Evolutionary conservation across 441 rosid genomes (phyloP), one percentile per base, ranked within the genome.

Genomic region (Brassica hybrid): DNA sequence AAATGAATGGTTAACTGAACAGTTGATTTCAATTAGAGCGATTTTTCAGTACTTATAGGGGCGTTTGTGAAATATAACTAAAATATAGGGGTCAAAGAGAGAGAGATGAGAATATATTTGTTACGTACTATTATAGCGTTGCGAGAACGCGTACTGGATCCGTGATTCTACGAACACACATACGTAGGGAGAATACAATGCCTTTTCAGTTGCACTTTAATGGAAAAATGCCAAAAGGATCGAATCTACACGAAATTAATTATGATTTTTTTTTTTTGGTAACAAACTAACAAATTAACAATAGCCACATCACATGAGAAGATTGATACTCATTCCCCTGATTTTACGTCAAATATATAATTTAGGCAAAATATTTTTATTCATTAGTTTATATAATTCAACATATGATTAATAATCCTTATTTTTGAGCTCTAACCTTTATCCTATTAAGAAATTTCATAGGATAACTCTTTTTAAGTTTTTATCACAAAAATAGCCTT

Each of bases 221-320:
- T 59, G 56, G 68, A 66, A 38, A 65, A 72, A 45, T 72, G 73
- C 77, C 77, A 78, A 73, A 67, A 73, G 74, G 65, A 78, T 67
- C 64, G 63, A 72, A 72, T 72, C 73, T n/a, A 43, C 23, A 8
- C 23, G 12, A 16, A 64, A 5, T 8, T 27, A 3, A 5, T 7
- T 25, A n/a, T n/a, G n/a, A 7, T 14, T 7, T 6, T 21, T 34
- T 34, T 43, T n/a, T 4, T 21, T 6, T 23, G 13, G 41, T 34
- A 34, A 34, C 41, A 34, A 34, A 34, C 41, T n/a, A n/a, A n/a
- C n/a, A n/a, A n/a, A n/a, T n/a, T 34, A 34, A 34, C 41, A 34
- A 34, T 34, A 34, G 41, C n/a, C n/a, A n/a, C 34, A 30, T 30
- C 5, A 4, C 34, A 30, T 30, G 34, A n/a, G n/a, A n/a, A n/a